Evolutionary conservation across 2,329 filamentous ascomycete species (phyloP), one percentile per base, ranked within the genome.

Genomic region (Curvularia sp.): DNA sequence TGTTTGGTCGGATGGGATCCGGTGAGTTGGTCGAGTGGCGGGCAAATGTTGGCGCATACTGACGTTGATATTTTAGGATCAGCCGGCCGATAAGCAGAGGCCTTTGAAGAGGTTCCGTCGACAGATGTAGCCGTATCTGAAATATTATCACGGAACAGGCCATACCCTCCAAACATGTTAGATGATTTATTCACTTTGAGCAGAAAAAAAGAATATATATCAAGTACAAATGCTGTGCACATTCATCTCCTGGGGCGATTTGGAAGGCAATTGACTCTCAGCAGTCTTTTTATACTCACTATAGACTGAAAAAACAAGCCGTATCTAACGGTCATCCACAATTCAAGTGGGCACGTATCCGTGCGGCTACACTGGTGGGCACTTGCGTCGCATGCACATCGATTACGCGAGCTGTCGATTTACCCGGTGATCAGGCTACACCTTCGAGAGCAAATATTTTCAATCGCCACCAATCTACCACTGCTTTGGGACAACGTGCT

Each of bases 1-100:
- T 73, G 70, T 22, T 57, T 72, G 26, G 70, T 73, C 8, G 69
- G 70, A 1, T 66, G 63, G 58, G 68, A 73, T 58, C 70, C 70
- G 31, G 52, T 55, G 24, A 55, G 52, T 54, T 20, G 4, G 28
- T 24, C 2, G 7, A 15, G 50, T 51, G 8, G 26, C 5, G 12
- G 4, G 15, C 12, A 30, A 8, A 26, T 13, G 2, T 26, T 22
- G 33, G 10, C 15, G n/a, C 42, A 47, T 41, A 39, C 51, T 46
- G 5, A 54, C 18, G 8, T 39, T 46, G 18, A 4, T 8, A 12
- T 35, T 2, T 10, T 48, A 54, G 51, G 56, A 58, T 12, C 51
- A 50, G 33, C 52, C 56, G 1, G 56, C 56, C 1, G 52, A 58
- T 13, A 47, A 55, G 22, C 56, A 58, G 20, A 55, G 47, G 18